These are phyloP conservation scores for Fraxinus cuspidata DNA, from an alignment of 257 asterid genomes.

Conservation along the genomic window DNA sequence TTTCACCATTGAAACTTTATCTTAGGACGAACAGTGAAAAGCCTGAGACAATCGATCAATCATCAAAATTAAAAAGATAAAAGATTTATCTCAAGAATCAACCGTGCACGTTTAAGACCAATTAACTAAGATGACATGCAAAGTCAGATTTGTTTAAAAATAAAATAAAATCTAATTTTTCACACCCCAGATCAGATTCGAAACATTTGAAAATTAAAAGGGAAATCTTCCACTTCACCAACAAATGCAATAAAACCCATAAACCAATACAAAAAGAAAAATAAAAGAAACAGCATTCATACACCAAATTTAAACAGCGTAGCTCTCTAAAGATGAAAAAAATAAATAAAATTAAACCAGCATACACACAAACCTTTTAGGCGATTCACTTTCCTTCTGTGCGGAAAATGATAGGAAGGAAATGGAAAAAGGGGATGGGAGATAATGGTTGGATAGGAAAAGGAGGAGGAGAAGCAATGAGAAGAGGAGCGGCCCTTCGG, in stretches of 20 bases:
- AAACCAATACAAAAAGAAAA: too few relatives aligned
- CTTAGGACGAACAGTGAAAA: too few relatives aligned
- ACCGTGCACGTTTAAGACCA: neutral
- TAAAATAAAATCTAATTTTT: neutral
- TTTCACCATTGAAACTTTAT: too few relatives aligned
- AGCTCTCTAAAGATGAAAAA: too few relatives aligned
- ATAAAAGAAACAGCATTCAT: too few relatives aligned
- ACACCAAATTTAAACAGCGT: neutral
- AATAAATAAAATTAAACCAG: too few relatives aligned
- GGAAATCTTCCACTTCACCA: too few relatives aligned
- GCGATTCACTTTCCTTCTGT: conserved; percentile 8
- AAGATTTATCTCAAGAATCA: neutral
- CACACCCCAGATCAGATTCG: neutral
- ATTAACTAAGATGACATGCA: neutral
- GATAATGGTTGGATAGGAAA: conserved; percentile 25
- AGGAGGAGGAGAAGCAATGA: conserved; percentile 32
- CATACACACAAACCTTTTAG: conserved; percentile 51
- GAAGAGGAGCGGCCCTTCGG: conserved; percentile 56
- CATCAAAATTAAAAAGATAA: too few relatives aligned
- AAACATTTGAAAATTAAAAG: neutral
- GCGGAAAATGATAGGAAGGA: conserved; percentile 26
- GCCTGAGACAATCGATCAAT: too few relatives aligned
- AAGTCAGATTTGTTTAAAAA: neutral
- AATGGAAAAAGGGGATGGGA: neutral
- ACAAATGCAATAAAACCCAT: too few relatives aligned